A percentile compares a stretch with the other conserved stretches of the same genome.
These are phyloP conservation scores for Mucuna pruriens DNA, from an alignment of 306 rosid species.

Conservation along the genomic window DNA sequence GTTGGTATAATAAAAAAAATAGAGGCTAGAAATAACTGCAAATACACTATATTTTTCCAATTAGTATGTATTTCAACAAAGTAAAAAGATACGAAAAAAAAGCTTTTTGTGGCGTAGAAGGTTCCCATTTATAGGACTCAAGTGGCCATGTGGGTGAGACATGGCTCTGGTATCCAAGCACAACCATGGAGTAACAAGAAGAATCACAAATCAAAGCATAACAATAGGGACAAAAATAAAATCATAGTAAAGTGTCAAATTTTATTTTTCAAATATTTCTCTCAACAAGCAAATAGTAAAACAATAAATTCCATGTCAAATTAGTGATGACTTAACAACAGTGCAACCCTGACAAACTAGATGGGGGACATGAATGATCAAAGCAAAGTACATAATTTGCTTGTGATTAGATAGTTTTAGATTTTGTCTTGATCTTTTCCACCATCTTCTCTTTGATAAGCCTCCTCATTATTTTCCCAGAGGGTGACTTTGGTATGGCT, in stretches of 20 bases:
- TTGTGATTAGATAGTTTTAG: neutral
- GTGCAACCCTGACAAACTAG: neutral
- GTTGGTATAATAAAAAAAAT: too few relatives aligned
- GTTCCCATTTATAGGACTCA: too few relatives aligned
- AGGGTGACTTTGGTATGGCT: slow-evolving; percentile 83
- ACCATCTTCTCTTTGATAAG: slow-evolving; percentile 64
- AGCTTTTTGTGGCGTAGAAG: too few relatives aligned
- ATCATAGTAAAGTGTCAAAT: slow-evolving; percentile 18
- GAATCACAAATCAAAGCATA: slow-evolving; percentile 39
- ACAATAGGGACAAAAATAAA: slow-evolving; percentile 51
- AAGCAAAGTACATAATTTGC: slow-evolving; percentile 26
- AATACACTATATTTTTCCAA: too few relatives aligned
- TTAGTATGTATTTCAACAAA: too few relatives aligned
- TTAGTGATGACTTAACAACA: neutral
- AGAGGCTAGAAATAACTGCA: too few relatives aligned
- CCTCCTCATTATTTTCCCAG: slow-evolving; percentile 93
- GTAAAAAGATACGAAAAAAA: too few relatives aligned
- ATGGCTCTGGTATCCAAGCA: too few relatives aligned
- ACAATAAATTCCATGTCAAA: neutral
- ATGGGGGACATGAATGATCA: slow-evolving; percentile 25
- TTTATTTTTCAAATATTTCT: slow-evolving; percentile 21
- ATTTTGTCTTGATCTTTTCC: slow-evolving; percentile 49
- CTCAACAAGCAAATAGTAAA: neutral
- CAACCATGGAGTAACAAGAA: too few relatives aligned
- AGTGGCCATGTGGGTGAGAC: too few relatives aligned